Evolutionary conservation across 2,329 filamentous ascomycete genomes (phyloP).

Genomic region (Colletotrichum sp.): DNA sequence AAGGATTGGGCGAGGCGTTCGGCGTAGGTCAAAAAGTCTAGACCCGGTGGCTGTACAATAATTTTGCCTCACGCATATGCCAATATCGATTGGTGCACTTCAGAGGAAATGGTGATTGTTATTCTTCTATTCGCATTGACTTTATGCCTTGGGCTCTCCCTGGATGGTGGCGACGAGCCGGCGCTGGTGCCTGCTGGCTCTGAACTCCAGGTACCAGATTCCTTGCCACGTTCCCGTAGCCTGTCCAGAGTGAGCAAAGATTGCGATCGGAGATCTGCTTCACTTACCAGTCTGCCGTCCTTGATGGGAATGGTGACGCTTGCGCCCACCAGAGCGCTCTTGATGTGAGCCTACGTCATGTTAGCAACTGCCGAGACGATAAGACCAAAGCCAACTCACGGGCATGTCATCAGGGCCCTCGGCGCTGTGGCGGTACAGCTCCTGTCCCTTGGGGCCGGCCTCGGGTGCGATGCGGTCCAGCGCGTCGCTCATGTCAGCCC

Average conservation of each 20-base stretch:
- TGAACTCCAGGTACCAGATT: conserved; percentile 95
- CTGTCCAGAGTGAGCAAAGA: conserved; percentile 31
- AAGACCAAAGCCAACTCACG: conserved; percentile 43
- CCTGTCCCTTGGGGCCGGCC: conserved; percentile 71
- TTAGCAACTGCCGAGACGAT: neutral
- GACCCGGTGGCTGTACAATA: conserved; percentile 16
- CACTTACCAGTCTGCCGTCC: conserved; percentile 75
- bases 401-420: conserved; percentile 97
- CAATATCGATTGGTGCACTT: neutral
- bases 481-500: conserved; percentile 91
- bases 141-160: conserved; percentile 68
- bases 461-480: conserved; percentile 89
- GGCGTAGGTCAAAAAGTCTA: conserved; percentile 22
- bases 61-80: conserved; percentile 2
- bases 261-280: neutral
- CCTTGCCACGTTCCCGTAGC: conserved; percentile 79
- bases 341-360: conserved; percentile 79
- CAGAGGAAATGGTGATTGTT: neutral
- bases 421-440: conserved; percentile 83
- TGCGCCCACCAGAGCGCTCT: conserved; percentile 86
- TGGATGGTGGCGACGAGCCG: conserved; percentile 93
- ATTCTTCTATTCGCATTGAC: neutral
- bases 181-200: conserved; percentile 75
- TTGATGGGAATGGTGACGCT: conserved; percentile 91
- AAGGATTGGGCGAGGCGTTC: conserved; percentile 22